phyloP scores from a whole-genome alignment of 345 rosid genomes.

The Hypericum perforatum region DNA sequence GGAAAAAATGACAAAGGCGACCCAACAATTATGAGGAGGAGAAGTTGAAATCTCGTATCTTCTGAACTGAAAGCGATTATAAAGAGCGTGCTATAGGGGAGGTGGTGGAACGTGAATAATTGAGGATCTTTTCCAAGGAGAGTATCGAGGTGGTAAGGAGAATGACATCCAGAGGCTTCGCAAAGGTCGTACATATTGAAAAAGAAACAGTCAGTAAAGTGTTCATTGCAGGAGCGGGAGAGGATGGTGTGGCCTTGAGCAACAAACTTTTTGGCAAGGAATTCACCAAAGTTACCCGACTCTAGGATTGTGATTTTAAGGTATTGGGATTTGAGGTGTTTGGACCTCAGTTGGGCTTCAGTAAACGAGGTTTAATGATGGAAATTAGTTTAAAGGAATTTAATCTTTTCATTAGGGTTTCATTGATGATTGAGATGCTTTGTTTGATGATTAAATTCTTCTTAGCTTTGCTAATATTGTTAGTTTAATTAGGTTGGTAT shows the following conservation, averaged over 20 bases:
- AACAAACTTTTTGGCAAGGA: constrained; percentile 49
- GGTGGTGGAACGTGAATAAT: constrained; percentile 59
- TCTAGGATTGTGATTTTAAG: constrained; percentile 68
- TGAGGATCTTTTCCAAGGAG: constrained; percentile 59
- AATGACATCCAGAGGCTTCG: constrained; percentile 70
- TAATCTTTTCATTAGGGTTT: too few species aligned
- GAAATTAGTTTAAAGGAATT: too few species aligned
- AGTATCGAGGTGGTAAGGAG: constrained; percentile 69
- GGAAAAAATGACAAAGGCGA: too few species aligned
- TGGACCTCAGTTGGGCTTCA: too few species aligned
- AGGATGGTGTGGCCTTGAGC: constrained; percentile 57
- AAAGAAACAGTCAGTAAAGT: constrained; percentile 33
- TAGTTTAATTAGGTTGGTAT: too few species aligned
- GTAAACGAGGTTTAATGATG: too few species aligned
- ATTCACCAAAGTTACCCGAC: constrained; percentile 76
- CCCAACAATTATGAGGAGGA: too few species aligned
- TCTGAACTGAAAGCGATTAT: constrained; percentile 88
- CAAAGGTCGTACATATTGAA: constrained; percentile 53
- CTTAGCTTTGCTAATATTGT: too few species aligned
- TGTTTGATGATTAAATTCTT: too few species aligned
- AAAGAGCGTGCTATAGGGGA: constrained; percentile 69
- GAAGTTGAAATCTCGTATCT: constrained; percentile 58
- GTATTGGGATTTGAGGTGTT: too few species aligned
- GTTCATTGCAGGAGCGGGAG: constrained; percentile 62
- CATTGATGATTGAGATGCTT: too few species aligned